Conservation (phyloP, 2,329 filamentous ascomycete species). For the Neophaeococcomyces mojaviensis region DNA sequence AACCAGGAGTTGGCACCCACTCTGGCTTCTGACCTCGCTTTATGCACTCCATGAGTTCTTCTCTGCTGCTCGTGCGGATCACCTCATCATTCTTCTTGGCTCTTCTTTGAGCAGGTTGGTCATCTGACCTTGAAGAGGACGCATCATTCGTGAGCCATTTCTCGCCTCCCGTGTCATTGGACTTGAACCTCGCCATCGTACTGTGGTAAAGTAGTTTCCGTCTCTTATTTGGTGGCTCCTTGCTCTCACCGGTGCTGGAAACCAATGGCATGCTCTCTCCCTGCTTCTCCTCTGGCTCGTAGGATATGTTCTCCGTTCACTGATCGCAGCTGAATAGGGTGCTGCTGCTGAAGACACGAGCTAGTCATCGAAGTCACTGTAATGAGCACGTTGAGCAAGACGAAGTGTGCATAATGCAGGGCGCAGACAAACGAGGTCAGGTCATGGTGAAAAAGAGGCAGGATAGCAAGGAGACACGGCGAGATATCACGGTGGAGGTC, state of each 20-base stretch:
- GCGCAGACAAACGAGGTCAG: background rate
- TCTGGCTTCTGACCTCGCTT: constrained; percentile 71
- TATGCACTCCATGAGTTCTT: constrained; percentile 73
- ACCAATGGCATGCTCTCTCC: constrained; percentile 21
- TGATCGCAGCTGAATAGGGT: background rate
- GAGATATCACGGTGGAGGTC: background rate
- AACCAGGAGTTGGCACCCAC: constrained; percentile 59
- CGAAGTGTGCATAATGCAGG: background rate
- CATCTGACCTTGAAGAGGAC: background rate
- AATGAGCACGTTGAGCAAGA: background rate
- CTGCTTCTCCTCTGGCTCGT: background rate
- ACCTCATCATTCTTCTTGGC: constrained; percentile 1
- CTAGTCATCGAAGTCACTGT: constrained; percentile 7
- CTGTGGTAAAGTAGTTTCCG: constrained; percentile 13
- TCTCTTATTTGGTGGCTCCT: constrained; percentile 15
- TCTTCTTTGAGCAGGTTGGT: background rate
- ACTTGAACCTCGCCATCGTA: constrained; percentile 8
- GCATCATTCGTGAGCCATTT: background rate
- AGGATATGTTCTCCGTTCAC: background rate
- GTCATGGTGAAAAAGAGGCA: background rate
- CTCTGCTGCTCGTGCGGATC: constrained; percentile 47
- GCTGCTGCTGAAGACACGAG: background rate
- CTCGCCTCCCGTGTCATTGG: background rate
- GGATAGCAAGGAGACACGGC: background rate
- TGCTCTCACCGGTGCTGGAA: constrained; percentile 10